phyloP scores from a whole-genome alignment of 2,329 filamentous ascomycete species.

The Huntiella decipiens region DNA sequence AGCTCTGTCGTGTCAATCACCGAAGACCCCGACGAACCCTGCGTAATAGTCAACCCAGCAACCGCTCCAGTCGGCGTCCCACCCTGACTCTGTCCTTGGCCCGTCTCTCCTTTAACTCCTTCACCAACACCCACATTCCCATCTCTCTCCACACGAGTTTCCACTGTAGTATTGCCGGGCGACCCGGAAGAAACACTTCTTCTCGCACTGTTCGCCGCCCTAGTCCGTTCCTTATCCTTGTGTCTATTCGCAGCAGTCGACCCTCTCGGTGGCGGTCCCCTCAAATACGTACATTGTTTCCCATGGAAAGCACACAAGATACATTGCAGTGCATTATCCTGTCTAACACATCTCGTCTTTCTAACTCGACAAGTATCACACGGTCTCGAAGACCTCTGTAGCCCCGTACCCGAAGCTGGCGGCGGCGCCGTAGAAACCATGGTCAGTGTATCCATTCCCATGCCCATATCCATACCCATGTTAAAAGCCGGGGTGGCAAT shows the following conservation, averaged over 20 bases:
- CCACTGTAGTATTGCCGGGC: not conserved
- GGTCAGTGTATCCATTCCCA: slow-evolving; percentile 2
- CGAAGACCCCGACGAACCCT: not conserved
- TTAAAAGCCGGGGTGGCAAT: not conserved
- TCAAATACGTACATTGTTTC: slow-evolving; percentile 45
- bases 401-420: not conserved
- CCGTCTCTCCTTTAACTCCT: too few relatives aligned
- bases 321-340: slow-evolving; percentile 38
- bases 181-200: slow-evolving; percentile 8
- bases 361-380: slow-evolving; percentile 46
- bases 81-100: too few relatives aligned
- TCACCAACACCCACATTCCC: too few relatives aligned
- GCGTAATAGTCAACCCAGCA: slow-evolving; percentile 1
- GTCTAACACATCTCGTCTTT: slow-evolving; percentile 46
- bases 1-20: not conserved
- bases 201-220: slow-evolving; percentile 1
- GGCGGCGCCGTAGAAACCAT: slow-evolving; percentile 3
- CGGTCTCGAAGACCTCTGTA: slow-evolving; percentile 21
- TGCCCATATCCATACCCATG: slow-evolving; percentile 5
- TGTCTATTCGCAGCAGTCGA: slow-evolving; percentile 15
- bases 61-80: not conserved
- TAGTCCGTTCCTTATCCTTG: slow-evolving; percentile 13
- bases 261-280: slow-evolving; percentile 18
- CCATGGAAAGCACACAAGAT: slow-evolving; percentile 48
- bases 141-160: too few relatives aligned